Base-by-base conservation (phyloP, 176 grass and related monocot species). In the Olyra latifolia region DNA sequence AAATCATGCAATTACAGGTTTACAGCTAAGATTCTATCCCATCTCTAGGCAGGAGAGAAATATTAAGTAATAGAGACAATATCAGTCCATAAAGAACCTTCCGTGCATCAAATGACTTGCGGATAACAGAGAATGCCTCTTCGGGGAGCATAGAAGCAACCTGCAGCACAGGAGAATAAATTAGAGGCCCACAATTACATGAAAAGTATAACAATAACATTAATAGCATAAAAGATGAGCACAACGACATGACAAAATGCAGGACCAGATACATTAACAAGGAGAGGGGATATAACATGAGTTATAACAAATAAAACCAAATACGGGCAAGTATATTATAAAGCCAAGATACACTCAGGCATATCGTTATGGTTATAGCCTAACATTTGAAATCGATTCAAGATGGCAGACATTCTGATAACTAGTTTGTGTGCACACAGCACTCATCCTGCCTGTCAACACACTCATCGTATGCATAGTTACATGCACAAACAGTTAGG, bases 51-150 rank as follows among this genome's bases (percentile, higher is more conserved):
- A 73, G 16, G 59, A 30, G 41, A 60, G 4, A 23, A 69, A 62
- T 27, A 69, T 10, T 85, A 84, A 84, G 27, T 69, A 84, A 76
- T 19, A 85, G 13, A 67, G 29, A 83, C 30, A 10, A 65, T 56
- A 72, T 62, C 39, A 62, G 70, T n/a, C n/a, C n/a, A n/a, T 43
- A 58, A 13, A 20, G 44, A 85, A 98, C 95, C 92, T 98, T 98
- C 67, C 95, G 89, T 85, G 92, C 95, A 69, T 98, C 95, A 75
- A 98, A 98, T 23, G 95, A 98, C 85, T 98, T 95, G 77, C 95
- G 87, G 59, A 95, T 83, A 74, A 95, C 74, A 74, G 80, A 75
- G 75, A 98, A 98, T 32, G 86, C 95, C 84, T 95, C 92, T 69
- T 92, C 60, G 39, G 95, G 95, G 71, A 98, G 88, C 95, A 98